Conservation (phyloP, 345 rosid genomes). For the Rhodomyrtus tomentosa region DNA sequence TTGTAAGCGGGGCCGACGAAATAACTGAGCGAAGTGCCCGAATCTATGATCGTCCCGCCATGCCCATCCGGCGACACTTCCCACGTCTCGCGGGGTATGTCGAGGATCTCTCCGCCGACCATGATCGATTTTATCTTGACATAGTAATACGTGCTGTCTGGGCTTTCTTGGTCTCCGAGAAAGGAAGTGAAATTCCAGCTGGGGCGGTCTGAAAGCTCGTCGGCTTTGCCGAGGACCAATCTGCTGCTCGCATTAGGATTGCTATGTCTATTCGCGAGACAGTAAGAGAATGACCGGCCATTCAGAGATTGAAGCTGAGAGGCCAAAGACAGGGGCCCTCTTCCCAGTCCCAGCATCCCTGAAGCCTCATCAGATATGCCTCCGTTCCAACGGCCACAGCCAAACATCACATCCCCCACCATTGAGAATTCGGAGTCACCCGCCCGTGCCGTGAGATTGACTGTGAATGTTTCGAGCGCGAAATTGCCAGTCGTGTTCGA, state of each 20-base stretch:
- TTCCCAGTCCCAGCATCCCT: constrained; percentile 77
- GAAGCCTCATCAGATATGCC: constrained; percentile 80
- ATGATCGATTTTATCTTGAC: constrained; percentile 55
- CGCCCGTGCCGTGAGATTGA: constrained; percentile 37
- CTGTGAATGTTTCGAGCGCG: constrained; percentile 65
- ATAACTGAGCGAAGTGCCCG: constrained; percentile 64
- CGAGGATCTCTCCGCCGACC: constrained; percentile 51
- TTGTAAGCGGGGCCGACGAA: constrained; percentile 62
- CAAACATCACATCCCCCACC: constrained; percentile 74
- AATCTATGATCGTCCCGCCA: constrained; percentile 85
- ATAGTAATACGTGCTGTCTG: constrained; percentile 61
- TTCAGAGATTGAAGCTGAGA: constrained; percentile 78
- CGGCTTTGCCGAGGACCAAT: constrained; percentile 73
- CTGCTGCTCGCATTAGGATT: constrained; percentile 65
- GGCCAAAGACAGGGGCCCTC: constrained; percentile 78
- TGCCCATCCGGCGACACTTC: constrained; percentile 38
- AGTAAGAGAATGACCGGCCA: constrained; percentile 80
- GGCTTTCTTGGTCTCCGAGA: constrained; percentile 37
- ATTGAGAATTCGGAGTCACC: constrained; percentile 31
- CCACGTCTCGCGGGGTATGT: constrained; percentile 73
- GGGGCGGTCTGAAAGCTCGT: constrained; percentile 40
- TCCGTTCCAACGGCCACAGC: constrained; percentile 94
- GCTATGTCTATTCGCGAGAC: constrained; percentile 66
- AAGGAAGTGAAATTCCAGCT: constrained; percentile 65
- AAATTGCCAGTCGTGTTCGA: constrained; percentile 88